Conservation (phyloP, 306 rosid genomes). For the Parietaria judaica region DNA sequence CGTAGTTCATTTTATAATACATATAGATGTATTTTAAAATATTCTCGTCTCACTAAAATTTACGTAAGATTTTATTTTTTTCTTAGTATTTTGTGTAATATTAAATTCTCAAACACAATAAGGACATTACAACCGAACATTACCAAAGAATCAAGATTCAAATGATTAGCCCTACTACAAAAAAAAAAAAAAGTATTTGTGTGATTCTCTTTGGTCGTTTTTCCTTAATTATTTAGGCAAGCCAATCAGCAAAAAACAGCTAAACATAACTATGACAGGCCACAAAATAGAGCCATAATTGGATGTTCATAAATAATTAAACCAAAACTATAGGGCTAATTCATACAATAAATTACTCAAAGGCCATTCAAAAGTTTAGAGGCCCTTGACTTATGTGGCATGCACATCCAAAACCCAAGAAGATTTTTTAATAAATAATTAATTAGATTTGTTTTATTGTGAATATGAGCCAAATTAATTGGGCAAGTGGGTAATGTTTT, state of each 20-base stretch:
- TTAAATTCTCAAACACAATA: too few species aligned
- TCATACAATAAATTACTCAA: not conserved
- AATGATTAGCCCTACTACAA: not conserved
- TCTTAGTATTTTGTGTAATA: too few species aligned
- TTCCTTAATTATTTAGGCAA: not conserved
- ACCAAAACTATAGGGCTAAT: not conserved
- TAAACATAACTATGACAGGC: not conserved
- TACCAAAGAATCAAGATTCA: too few species aligned
- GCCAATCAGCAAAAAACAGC: conserved; percentile 1
- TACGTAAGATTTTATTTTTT: too few species aligned
- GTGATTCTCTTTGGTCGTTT: not conserved
- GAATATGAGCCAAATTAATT: not conserved
- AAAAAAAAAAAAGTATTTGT: not conserved
- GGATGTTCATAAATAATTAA: not conserved
- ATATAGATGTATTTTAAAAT: too few species aligned
- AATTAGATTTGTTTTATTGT: too few species aligned
- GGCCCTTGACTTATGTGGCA: conserved; percentile 3
- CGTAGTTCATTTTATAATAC: too few species aligned
- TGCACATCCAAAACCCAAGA: not conserved
- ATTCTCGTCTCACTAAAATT: too few species aligned
- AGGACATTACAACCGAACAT: too few species aligned
- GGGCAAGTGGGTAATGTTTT: not conserved
- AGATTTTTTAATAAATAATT: not conserved
- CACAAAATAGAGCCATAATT: conserved; percentile 1
- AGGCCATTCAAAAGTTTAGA: not conserved